Evolutionary conservation across 108 stramenopile species (phyloP).

Genomic region (Cyclotella sp.): DNA sequence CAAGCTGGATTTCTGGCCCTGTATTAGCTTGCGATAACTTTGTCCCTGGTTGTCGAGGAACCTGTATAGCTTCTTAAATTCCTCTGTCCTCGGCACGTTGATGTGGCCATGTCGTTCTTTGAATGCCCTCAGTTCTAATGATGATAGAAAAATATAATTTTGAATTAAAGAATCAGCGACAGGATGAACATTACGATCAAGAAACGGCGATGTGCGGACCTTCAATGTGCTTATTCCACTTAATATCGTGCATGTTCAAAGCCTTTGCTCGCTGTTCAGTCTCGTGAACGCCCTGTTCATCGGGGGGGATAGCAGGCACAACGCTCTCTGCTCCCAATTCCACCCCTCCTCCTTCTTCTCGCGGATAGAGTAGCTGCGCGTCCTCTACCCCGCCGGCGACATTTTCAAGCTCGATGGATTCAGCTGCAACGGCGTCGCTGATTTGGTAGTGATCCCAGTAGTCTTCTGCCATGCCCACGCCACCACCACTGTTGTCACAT

Average conservation of each 20-base stretch:
- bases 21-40: constrained; percentile 31
- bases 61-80: constrained; percentile 16
- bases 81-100: constrained; percentile 13
- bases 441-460: constrained; percentile 5
- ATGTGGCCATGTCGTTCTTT: constrained; percentile 39
- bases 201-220: not conserved
- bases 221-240: constrained; percentile 17
- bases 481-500: no score
- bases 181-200: not conserved
- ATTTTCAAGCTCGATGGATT: not conserved
- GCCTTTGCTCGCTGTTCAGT: not conserved
- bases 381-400: not conserved
- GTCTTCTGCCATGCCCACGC: not conserved
- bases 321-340: not conserved
- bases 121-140: constrained; percentile 29
- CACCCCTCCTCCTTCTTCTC: not conserved
- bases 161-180: no score
- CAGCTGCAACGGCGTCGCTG: not conserved
- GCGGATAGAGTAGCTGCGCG: no score
- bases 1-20: constrained; percentile 33
- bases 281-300: not conserved
- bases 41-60: constrained; percentile 36
- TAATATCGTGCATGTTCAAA: not conserved
- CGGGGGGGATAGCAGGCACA: not conserved
- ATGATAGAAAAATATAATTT: not conserved